phyloP scores from a whole-genome alignment of 139 green algal species.

The Bryopsis sp. region DNA sequence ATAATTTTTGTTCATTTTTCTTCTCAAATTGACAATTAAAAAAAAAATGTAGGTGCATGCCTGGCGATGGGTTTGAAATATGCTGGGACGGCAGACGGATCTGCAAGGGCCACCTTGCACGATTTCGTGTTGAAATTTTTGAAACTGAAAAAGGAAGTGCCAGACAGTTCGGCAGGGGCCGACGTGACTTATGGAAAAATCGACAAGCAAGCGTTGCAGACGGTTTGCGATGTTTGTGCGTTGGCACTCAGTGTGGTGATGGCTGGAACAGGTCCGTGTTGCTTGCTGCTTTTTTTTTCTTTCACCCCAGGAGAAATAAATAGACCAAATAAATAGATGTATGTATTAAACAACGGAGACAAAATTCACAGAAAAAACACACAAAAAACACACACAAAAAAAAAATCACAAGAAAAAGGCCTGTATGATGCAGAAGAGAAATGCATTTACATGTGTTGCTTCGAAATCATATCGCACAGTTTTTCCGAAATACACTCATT shows the following conservation, averaged over 20 bases:
- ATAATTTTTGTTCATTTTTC: not conserved
- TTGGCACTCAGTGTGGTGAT: constrained; percentile 81
- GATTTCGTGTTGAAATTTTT: constrained; percentile 55
- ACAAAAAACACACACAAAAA: too few species aligned
- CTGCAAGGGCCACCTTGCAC: constrained; percentile 41
- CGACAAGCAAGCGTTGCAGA: constrained; percentile 51
- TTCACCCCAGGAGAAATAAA: too few species aligned
- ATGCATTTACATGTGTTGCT: too few species aligned
- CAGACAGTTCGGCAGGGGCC: constrained; percentile 30
- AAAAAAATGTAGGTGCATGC: constrained; percentile 50
- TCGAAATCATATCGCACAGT: too few species aligned
- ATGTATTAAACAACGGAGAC: too few species aligned
- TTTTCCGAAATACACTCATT: too few species aligned
- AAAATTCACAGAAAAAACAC: too few species aligned
- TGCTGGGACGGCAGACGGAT: constrained; percentile 54
- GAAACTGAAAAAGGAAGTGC: constrained; percentile 44
- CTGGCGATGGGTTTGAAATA: constrained; percentile 79
- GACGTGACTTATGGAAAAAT: constrained; percentile 21
- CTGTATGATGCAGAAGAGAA: too few species aligned
- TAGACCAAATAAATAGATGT: too few species aligned
- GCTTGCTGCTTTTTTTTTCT: too few species aligned
- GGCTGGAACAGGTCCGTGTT: constrained; percentile 65
- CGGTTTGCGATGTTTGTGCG: constrained; percentile 38
- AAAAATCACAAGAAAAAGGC: too few species aligned
- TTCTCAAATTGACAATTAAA: constrained; percentile 1